phyloP scores from a whole-genome alignment of 2,329 filamentous ascomycete species.

The Aspergillus quadricinctus region DNA sequence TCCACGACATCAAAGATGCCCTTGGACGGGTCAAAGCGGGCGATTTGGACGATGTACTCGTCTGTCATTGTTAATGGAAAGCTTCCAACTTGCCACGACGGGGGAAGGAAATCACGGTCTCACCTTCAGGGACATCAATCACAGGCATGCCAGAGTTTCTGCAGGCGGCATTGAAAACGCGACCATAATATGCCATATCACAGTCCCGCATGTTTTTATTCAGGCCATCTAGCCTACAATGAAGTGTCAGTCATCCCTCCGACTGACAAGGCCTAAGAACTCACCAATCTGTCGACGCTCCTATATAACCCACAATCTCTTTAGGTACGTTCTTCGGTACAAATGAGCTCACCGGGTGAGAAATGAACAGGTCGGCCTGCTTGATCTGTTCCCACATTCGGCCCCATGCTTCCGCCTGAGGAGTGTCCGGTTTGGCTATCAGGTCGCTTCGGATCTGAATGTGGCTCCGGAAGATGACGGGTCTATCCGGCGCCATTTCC shows the following conservation, averaged over 20 bases:
- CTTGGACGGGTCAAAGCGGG: conserved; percentile 79
- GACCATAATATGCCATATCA: conserved; percentile 69
- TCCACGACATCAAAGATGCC: conserved; percentile 74
- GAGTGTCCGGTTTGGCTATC: conserved; percentile 56
- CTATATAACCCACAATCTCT: conserved; percentile 68
- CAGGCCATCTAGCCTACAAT: conserved; percentile 64
- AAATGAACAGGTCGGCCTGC: conserved; percentile 72
- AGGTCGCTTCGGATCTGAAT: conserved; percentile 78
- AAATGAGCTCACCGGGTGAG: conserved; percentile 72
- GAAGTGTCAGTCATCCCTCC: background rate
- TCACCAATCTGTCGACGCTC: conserved; percentile 75
- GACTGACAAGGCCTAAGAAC: conserved; percentile 9
- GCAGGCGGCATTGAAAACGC: conserved; percentile 64
- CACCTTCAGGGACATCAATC: conserved; percentile 37
- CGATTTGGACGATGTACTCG: conserved; percentile 74
- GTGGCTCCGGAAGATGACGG: conserved; percentile 75
- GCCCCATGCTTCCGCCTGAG: conserved; percentile 69
- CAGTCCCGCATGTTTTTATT: conserved; percentile 70
- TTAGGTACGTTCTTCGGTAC: conserved; percentile 65
- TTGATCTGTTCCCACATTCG: conserved; percentile 71
- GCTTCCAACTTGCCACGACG: conserved; percentile 5
- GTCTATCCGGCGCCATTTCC: conserved; percentile 63
- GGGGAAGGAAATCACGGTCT: background rate
- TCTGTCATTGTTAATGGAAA: conserved; percentile 49
- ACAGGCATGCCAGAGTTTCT: conserved; percentile 51